Conservation (phyloP, 495 filamentous ascomycete genomes). For the Hypoxylon subgilvum region DNA sequence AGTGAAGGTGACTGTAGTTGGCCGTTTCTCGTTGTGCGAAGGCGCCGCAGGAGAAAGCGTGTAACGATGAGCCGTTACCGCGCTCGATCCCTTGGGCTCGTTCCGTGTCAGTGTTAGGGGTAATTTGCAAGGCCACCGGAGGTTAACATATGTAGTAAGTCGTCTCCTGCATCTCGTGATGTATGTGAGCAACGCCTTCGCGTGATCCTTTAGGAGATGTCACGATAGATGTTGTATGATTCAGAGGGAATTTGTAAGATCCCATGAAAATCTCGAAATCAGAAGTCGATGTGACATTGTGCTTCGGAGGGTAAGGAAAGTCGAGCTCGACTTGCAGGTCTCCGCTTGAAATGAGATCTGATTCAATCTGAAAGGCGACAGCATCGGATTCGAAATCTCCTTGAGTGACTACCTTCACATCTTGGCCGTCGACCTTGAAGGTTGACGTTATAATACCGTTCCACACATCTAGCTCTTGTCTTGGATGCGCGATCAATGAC, state of each 20-base stretch:
- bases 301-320: slow-evolving; percentile 48
- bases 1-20: slow-evolving; percentile 22
- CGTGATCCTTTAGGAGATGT: slow-evolving; percentile 7
- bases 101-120: slow-evolving; percentile 29
- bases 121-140: slow-evolving; percentile 41
- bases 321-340: slow-evolving; percentile 47
- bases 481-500: slow-evolving; percentile 27
- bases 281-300: slow-evolving; percentile 33
- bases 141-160: slow-evolving; percentile 46
- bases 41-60: slow-evolving; percentile 15
- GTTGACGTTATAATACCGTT: slow-evolving; percentile 44
- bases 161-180: slow-evolving; percentile 45
- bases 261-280: slow-evolving; percentile 45
- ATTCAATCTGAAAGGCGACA: slow-evolving; percentile 46
- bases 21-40: background rate
- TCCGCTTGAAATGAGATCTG: slow-evolving; percentile 38
- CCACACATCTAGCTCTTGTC: slow-evolving; percentile 47
- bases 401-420: slow-evolving; percentile 43
- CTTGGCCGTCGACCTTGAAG: slow-evolving; percentile 40
- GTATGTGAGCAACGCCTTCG: slow-evolving; percentile 37
- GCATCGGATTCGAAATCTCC: slow-evolving; percentile 47
- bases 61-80: slow-evolving; percentile 28
- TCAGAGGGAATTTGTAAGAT: slow-evolving; percentile 39
- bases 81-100: slow-evolving; percentile 10
- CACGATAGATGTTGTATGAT: slow-evolving; percentile 35